Conservation (phyloP, 768 basidiomycete genomes). For the Tricholoma flavovirens region DNA sequence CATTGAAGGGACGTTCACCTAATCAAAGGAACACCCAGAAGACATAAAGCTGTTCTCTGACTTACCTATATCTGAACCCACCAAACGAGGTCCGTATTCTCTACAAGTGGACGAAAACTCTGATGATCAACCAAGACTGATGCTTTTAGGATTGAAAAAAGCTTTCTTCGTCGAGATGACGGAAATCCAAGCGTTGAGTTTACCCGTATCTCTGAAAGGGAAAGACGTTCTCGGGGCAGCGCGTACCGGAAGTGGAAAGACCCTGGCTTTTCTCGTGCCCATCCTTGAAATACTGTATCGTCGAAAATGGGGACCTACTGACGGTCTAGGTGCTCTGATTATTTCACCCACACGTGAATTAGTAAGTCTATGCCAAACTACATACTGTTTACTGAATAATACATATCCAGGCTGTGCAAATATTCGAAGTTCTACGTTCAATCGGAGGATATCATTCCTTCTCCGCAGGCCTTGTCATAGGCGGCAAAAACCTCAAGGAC, state of each 20-base stretch:
- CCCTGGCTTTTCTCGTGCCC: constrained; percentile 92
- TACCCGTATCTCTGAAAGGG: constrained; percentile 88
- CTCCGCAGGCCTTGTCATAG: constrained; percentile 93
- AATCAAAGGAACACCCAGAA: constrained; percentile 41
- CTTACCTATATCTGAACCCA: constrained; percentile 71
- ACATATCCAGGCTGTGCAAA: constrained; percentile 82
- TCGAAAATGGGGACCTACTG: constrained; percentile 89
- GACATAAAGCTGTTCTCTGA: constrained; percentile 59
- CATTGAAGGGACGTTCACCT: constrained; percentile 5
- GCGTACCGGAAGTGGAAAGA: constrained; percentile 93
- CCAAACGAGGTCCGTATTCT: constrained; percentile 55
- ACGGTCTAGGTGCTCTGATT: constrained; percentile 87
- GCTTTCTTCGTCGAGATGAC: constrained; percentile 86
- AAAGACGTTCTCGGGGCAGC: constrained; percentile 97
- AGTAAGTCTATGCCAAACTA: constrained; percentile 36
- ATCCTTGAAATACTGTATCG: constrained; percentile 86
- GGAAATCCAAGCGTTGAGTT: constrained; percentile 85
- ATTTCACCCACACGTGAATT: constrained; percentile 93
- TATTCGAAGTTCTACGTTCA: constrained; percentile 92
- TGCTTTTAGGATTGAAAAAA: constrained; percentile 68
- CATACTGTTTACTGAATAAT: background rate
- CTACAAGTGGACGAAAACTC: background rate
- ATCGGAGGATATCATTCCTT: constrained; percentile 90
- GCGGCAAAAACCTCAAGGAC: constrained; percentile 92
- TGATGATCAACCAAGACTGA: background rate